A percentile compares a stretch with the other conserved stretches of the same genome.
These are phyloP conservation scores for Lactarius akahatsu DNA, from an alignment of 768 basidiomycete genomes.

Conservation along the genomic window DNA sequence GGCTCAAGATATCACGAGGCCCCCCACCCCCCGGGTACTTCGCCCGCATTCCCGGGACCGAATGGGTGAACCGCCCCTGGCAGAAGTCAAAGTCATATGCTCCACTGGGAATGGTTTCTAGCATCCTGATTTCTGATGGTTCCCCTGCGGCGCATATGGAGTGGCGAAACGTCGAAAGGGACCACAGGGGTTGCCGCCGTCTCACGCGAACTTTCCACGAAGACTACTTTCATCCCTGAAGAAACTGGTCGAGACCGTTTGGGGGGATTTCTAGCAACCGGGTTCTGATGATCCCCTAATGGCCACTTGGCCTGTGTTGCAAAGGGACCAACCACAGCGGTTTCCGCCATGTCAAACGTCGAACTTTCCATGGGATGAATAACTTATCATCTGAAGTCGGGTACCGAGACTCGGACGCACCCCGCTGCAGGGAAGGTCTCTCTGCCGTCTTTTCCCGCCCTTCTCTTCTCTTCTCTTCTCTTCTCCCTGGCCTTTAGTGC, in stretches of 20 bases:
- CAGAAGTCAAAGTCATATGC: constrained; percentile 35
- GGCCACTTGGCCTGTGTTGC: not conserved
- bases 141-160: not conserved
- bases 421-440: not conserved
- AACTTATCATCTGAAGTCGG: too few species aligned
- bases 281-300: not conserved
- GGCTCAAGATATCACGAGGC: constrained; percentile 38
- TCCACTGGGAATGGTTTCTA: constrained; percentile 33
- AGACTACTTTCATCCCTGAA: too few species aligned
- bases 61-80: constrained; percentile 35
- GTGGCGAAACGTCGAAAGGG: not conserved
- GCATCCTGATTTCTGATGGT: constrained; percentile 4
- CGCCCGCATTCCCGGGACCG: constrained; percentile 32
- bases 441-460: not conserved
- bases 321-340: too few species aligned
- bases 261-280: not conserved
- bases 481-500: not conserved
- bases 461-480: not conserved
- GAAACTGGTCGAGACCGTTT: not conserved
- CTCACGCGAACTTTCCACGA: not conserved
- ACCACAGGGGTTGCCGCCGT: not conserved
- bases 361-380: too few species aligned
- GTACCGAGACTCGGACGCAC: too few species aligned
- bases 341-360: not conserved
- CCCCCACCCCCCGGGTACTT: constrained; percentile 42